Evolutionary conservation across 129 eudicot species (phyloP), one percentile per base, ranked within the genome.

Genomic region (Silybum marianum): DNA sequence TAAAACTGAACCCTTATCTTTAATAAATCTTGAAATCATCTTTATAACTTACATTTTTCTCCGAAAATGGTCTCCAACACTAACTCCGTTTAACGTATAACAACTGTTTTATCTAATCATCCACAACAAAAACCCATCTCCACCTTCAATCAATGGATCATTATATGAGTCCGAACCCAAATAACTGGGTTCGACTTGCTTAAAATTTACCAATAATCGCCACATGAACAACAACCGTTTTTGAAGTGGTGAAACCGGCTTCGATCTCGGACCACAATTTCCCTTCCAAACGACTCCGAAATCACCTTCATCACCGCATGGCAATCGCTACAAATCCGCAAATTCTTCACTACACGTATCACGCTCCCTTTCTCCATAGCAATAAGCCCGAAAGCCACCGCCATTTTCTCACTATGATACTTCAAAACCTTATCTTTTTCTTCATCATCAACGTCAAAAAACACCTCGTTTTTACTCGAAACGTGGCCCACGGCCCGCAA

Each of bases 311-410:
- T 82, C n/a, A 85, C 91, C 11, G 90, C 87, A 82, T 94, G 98
- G 46, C 97, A 92, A 74, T 94, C 97, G 0, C 93, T 91, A 83
- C 98, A 94, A 58, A 94, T 94, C 34, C 93, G 85, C 32, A 92
- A 86, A 83, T 92, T 94, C 85, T 90, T 92, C 16, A 93, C 89
- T 6, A 94, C 87, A 28, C 97, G 81, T 28, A 90, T 87, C 63
- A 87, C 87, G 0, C 78, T 83, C 34, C 89, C 89, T 0, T 83
- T 89, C 14, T 73, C 78, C 8, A 72, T 86, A 34, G 79, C 77
- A 79, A 83, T 69, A 39, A 83, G 83, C 10, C 82, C 87, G 26
- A 86, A 82, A 60, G 89, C 84, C 73, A 86, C 82, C 1, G 87
- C 89, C 81, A 86, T 80, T 26, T 86, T 86, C 84, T 86, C 84